Evolutionary conservation across 2,329 filamentous ascomycete genomes (phyloP).

Genomic region (Exophiala aquamarina): DNA sequence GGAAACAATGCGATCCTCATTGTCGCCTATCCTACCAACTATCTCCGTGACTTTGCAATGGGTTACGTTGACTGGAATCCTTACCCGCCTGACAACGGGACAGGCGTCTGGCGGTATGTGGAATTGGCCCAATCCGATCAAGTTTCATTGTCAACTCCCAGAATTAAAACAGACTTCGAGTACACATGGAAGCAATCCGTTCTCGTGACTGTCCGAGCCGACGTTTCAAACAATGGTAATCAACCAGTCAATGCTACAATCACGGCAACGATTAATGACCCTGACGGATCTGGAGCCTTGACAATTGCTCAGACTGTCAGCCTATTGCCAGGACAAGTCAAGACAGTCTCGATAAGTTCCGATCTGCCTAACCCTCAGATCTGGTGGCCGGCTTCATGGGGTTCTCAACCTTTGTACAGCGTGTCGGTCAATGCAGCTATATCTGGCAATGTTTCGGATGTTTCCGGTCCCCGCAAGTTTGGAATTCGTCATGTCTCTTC

Average conservation of each 20-base stretch:
- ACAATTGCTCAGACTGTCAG: constrained; percentile 36
- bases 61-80: constrained; percentile 66
- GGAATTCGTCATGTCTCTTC: constrained; percentile 58
- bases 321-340: constrained; percentile 40
- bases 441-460: constrained; percentile 34
- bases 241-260: constrained; percentile 24
- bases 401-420: constrained; percentile 54
- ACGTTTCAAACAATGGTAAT: constrained; percentile 37
- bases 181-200: constrained; percentile 38
- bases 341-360: constrained; percentile 40
- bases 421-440: constrained; percentile 33
- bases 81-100: constrained; percentile 62
- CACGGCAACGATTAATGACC: constrained; percentile 25
- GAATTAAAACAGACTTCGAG: constrained; percentile 47
- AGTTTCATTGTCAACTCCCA: constrained; percentile 46
- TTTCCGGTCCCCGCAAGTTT: constrained; percentile 40
- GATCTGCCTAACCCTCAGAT: constrained; percentile 48
- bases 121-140: constrained; percentile 56
- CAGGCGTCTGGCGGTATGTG: constrained; percentile 62
- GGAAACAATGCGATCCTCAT: constrained; percentile 54
- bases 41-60: constrained; percentile 58
- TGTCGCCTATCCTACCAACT: constrained; percentile 58
- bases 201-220: constrained; percentile 40
- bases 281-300: constrained; percentile 15
- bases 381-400: constrained; percentile 66